A percentile compares a stretch with the other conserved stretches of the same genome.
phyloP scores from a whole-genome alignment of 2,329 filamentous ascomycete genomes.

The Dactylellina sp. region DNA sequence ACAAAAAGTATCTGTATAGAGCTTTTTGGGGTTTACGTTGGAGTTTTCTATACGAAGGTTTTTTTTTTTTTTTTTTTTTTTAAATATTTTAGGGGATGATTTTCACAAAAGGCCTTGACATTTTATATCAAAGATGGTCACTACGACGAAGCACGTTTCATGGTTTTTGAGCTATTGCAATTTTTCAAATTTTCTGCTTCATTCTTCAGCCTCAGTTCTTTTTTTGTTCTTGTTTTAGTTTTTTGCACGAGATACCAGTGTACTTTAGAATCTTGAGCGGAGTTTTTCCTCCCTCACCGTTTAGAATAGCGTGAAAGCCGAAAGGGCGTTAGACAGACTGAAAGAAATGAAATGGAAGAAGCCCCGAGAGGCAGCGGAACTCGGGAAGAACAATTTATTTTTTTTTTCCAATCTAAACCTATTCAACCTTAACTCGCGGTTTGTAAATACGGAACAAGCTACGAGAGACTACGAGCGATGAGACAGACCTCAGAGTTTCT shows the following conservation, averaged over 20 bases:
- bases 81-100: no score
- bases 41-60: conserved; percentile 12
- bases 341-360: conserved; percentile 40
- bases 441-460: no score
- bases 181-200: not conserved
- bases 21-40: conserved; percentile 11
- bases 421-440: no score
- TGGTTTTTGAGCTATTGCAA: not conserved
- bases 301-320: conserved; percentile 37
- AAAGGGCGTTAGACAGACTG: conserved; percentile 30
- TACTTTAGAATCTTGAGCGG: conserved; percentile 41
- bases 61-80: conserved; percentile 1
- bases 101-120: no score
- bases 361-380: conserved; percentile 11
- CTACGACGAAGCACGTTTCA: no score
- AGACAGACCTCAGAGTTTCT: no score
- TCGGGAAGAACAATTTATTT: conserved; percentile 1
- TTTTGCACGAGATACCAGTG: conserved; percentile 48
- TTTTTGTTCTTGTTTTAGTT: conserved; percentile 7
- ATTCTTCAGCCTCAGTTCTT: not conserved
- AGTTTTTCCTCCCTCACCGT: conserved; percentile 3
- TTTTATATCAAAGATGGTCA: no score
- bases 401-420: conserved; percentile 12
- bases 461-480: no score
- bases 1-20: conserved; percentile 15